Evolutionary conservation across 331 rosid species (phyloP).

Genomic region (Prunus yedoensis): DNA sequence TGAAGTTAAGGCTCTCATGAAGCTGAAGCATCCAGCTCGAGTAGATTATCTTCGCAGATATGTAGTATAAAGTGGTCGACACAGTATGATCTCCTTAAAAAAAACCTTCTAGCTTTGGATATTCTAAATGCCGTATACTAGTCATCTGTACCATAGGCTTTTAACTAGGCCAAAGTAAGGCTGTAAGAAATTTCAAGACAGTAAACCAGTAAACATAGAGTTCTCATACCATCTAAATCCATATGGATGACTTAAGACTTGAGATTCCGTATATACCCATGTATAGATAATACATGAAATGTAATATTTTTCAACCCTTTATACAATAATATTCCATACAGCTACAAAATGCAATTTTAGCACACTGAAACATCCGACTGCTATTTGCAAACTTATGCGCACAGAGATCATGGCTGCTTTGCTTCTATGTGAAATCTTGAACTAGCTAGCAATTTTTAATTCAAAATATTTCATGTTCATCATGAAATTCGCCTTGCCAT

Average conservation of each 20-base stretch:
- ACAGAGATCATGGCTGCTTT: too few relatives aligned
- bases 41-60: slow-evolving; percentile 91
- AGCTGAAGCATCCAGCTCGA: slow-evolving; percentile 94
- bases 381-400: too few relatives aligned
- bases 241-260: slow-evolving; percentile 27
- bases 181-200: too few relatives aligned
- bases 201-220: slow-evolving; percentile 24
- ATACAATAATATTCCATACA: background rate
- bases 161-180: slow-evolving; percentile 23
- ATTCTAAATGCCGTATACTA: slow-evolving; percentile 16
- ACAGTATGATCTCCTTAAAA: slow-evolving; percentile 19
- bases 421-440: too few relatives aligned
- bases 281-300: slow-evolving; percentile 32
- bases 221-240: slow-evolving; percentile 25
- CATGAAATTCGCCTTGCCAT: background rate
- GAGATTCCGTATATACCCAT: slow-evolving; percentile 28
- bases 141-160: slow-evolving; percentile 37
- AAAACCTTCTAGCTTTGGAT: slow-evolving; percentile 6
- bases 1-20: slow-evolving; percentile 96
- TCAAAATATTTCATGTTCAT: background rate
- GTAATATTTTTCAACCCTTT: slow-evolving; percentile 19
- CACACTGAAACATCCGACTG: too few relatives aligned
- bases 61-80: slow-evolving; percentile 32
- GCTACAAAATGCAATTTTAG: too few relatives aligned
- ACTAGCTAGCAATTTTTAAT: too few relatives aligned